Evolutionary conservation across 192 early-diverging fungal species (phyloP).

Genomic region (Rhizophagus sp.): DNA sequence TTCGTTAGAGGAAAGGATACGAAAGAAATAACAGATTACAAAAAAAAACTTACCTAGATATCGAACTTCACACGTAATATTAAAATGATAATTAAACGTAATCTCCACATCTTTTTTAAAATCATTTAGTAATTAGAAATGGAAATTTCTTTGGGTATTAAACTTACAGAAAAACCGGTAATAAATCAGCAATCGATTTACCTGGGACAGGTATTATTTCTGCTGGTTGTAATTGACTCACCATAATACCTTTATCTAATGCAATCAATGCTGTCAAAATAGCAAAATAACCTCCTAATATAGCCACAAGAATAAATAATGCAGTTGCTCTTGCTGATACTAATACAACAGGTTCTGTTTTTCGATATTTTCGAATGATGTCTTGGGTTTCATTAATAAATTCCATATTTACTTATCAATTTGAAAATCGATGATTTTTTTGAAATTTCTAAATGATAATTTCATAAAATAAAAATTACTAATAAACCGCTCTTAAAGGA

Average conservation of each 20-base stretch:
- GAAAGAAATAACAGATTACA: not conserved
- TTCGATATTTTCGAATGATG: constrained; percentile 21
- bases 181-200: not conserved
- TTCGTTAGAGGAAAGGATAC: not conserved
- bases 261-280: constrained; percentile 5
- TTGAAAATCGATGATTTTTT: not conserved
- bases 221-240: not conserved
- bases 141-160: not conserved
- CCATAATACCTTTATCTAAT: not conserved
- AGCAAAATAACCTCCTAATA: not conserved
- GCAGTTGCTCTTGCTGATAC: not conserved
- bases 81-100: constrained; percentile 22
- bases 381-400: not conserved
- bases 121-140: not conserved
- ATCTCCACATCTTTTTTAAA: constrained; percentile 12
- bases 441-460: too few relatives aligned
- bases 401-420: constrained; percentile 1
- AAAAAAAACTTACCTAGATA: constrained; percentile 10
- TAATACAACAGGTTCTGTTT: constrained; percentile 2
- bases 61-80: constrained; percentile 8
- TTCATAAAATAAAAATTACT: too few relatives aligned
- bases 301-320: not conserved
- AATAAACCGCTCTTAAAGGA: too few relatives aligned
- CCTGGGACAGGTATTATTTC: constrained; percentile 15
- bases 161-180: not conserved